Evolutionary conservation across 768 basidiomycete genomes (phyloP).

Genomic region (Naematelia aurantialba): DNA sequence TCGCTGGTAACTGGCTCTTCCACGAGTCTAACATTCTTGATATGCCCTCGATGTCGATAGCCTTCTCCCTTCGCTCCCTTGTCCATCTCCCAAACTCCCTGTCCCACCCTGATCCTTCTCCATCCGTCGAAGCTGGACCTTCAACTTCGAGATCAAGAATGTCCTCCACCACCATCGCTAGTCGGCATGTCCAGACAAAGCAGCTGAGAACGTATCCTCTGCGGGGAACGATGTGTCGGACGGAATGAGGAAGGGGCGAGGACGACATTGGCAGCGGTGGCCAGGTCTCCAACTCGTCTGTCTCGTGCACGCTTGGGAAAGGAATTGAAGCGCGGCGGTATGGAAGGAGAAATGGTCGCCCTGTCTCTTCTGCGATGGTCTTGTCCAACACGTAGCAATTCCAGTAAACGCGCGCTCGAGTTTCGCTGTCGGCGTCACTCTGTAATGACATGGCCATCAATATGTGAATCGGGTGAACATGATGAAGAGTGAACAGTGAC

Average conservation of each 20-base stretch:
- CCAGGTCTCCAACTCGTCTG: slow-evolving; percentile 42
- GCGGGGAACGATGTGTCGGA: slow-evolving; percentile 14
- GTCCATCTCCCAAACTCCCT: slow-evolving; percentile 6
- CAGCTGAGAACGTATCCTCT: slow-evolving; percentile 27
- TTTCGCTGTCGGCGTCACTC: slow-evolving; percentile 19
- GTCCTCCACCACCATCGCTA: slow-evolving; percentile 36
- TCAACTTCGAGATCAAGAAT: slow-evolving; percentile 30
- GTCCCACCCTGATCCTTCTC: slow-evolving; percentile 10
- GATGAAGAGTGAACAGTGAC: background rate
- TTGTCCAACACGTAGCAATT: slow-evolving; percentile 39
- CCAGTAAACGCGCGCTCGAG: slow-evolving; percentile 38
- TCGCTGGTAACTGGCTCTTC: slow-evolving; percentile 13
- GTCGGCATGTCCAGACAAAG: slow-evolving; percentile 31
- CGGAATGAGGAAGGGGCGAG: slow-evolving; percentile 1
- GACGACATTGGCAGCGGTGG: slow-evolving; percentile 28
- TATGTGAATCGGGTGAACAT: background rate
- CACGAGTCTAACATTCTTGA: slow-evolving; percentile 20
- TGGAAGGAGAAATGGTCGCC: slow-evolving; percentile 36
- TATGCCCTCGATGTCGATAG: background rate
- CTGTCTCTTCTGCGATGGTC: slow-evolving; percentile 38
- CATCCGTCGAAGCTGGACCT: slow-evolving; percentile 7
- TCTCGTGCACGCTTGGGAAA: slow-evolving; percentile 26
- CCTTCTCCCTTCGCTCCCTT: background rate
- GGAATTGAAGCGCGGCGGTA: slow-evolving; percentile 27
- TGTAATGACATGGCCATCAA: background rate